Base-by-base conservation (phyloP, 306 rosid genomes). In the Pachyrhizus erosus region DNA sequence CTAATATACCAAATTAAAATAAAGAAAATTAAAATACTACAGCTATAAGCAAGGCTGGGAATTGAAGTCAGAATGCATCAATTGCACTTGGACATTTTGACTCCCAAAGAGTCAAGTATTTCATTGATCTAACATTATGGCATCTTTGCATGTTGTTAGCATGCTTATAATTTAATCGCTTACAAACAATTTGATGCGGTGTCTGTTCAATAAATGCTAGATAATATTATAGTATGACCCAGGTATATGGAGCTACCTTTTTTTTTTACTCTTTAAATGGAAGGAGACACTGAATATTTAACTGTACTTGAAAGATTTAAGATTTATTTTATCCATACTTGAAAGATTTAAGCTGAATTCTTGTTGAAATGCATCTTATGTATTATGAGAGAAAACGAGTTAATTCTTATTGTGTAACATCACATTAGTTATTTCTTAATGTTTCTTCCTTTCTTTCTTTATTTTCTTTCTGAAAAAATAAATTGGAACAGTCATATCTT, bases 71-170 rank as follows among this genome's bases (percentile, higher is more conserved):
- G 83, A 51, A 27, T 40, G 83, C 21, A 79, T 55, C 21, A 68
- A 70, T 7, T 52, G 83, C 48, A 79, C 46, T 70, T 69, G 70
- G 83, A 55, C 77, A 57, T 68, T 40, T 79, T 69, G 83, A 79
- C 76, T 34, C 20, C 10, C 57, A 43, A 2, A 54, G 55, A 79
- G 76, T 79, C 83, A 79, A 54, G 26, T 49, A 5, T 69, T 68
- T 39, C 43, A 54, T 57, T 52, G 60, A 79, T 69, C 58, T 55
- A 68, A 39, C 43, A 37, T 21, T 8, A 9, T 69, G 58, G 83
- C 80, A 76, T 76, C 80, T 76, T 76, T 43, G 81, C 81, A 62
- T 49, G 76, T 58, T 66, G 18, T 21, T 78, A 49, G 39, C 10
- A 66, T 66, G 24, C 81, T 43, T 66, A 65, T 66, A 18, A 49